These are phyloP conservation scores for Leccinum boreale DNA, from an alignment of 768 basidiomycete species.

Conservation along the genomic window DNA sequence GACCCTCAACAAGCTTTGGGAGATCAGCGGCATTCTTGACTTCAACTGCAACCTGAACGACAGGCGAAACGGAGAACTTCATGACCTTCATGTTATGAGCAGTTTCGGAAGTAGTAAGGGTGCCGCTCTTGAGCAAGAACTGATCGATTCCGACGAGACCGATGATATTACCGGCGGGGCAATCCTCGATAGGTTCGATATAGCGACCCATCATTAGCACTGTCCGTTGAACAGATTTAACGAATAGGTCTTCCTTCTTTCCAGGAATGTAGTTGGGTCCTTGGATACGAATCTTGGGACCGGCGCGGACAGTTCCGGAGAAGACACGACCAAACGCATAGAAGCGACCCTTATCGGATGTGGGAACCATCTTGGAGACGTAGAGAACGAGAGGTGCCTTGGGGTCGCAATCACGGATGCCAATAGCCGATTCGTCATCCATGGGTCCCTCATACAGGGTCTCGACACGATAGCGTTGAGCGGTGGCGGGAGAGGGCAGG, in stretches of 20 bases:
- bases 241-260: constrained; percentile 96
- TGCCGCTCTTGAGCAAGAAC: constrained; percentile 99
- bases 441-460: constrained; percentile 99
- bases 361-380: constrained; percentile 99
- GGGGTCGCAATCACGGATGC: constrained; percentile 97
- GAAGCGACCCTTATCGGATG: constrained; percentile 99
- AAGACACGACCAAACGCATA: constrained; percentile 99
- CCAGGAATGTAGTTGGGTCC: constrained; percentile 98
- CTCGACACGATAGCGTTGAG: constrained; percentile 98
- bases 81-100: constrained; percentile 99
- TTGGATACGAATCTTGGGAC: constrained; percentile 99
- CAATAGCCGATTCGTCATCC: constrained; percentile 99
- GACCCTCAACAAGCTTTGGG: constrained; percentile 99
- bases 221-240: constrained; percentile 98
- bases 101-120: constrained; percentile 95
- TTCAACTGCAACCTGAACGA: constrained; percentile 98
- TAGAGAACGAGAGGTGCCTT: constrained; percentile 95
- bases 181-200: constrained; percentile 98
- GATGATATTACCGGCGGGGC: constrained; percentile 97
- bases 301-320: constrained; percentile 94
- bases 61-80: constrained; percentile 99
- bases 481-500: constrained; percentile 95
- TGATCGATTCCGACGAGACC: constrained; percentile 99
- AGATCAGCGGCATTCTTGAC: constrained; percentile 99
- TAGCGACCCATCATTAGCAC: constrained; percentile 99